Conservation (phyloP, 331 rosid genomes). For the Acacia pycnantha region DNA sequence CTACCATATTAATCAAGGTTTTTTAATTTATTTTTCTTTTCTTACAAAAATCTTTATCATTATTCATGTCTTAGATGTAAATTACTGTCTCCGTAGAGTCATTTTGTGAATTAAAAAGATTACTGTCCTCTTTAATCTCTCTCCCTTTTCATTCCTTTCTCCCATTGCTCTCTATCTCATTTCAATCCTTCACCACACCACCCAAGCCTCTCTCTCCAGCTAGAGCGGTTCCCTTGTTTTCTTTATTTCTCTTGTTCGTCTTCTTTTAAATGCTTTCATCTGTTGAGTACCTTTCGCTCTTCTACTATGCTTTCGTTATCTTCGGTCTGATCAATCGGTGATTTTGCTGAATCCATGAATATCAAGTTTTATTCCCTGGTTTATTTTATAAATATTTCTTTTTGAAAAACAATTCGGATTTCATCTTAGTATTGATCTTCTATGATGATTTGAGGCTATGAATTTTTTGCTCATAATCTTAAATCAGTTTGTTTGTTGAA, state of each 20-base stretch:
- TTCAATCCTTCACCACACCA: constrained; percentile 48
- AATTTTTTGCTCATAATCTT: constrained; percentile 15
- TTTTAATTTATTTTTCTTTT: neutral
- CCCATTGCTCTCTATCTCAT: constrained; percentile 23
- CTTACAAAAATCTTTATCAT: neutral
- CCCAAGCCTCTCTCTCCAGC: constrained; percentile 40
- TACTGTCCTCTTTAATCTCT: constrained; percentile 46
- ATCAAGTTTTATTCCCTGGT: neutral
- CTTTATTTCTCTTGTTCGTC: constrained; percentile 36
- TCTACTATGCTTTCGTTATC: neutral
- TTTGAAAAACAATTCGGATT: neutral
- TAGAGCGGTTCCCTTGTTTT: constrained; percentile 24
- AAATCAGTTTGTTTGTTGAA: constrained; percentile 24
- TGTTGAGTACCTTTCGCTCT: constrained; percentile 40
- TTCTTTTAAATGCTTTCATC: constrained; percentile 26
- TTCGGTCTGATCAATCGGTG: constrained; percentile 36
- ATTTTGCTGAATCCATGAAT: constrained; percentile 27
- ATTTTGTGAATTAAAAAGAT: constrained; percentile 48
- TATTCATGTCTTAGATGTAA: constrained; percentile 36
- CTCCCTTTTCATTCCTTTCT: constrained; percentile 21
- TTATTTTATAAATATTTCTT: neutral
- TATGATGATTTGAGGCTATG: neutral
- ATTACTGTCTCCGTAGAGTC: constrained; percentile 40
- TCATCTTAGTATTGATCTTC: neutral
- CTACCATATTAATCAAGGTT: constrained; percentile 10